Evolutionary conservation across 768 basidiomycete genomes (phyloP).

Genomic region (Neoboletus subvelutipes): DNA sequence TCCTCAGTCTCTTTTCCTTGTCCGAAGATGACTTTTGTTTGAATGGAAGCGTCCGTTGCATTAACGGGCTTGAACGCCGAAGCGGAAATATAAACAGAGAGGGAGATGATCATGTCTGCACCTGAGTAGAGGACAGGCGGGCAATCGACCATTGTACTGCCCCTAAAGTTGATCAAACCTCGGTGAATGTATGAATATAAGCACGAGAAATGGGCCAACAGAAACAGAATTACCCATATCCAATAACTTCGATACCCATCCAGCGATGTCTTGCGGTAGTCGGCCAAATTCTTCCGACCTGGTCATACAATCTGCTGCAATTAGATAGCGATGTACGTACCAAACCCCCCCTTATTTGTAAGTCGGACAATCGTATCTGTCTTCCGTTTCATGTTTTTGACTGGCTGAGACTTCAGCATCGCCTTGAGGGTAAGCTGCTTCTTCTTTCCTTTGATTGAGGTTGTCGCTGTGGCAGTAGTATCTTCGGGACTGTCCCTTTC

Average conservation of each 20-base stretch:
- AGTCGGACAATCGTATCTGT: constrained; percentile 65
- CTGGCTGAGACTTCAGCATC: constrained; percentile 61
- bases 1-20: constrained; percentile 79
- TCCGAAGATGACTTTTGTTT: constrained; percentile 49
- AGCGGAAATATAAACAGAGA: constrained; percentile 67
- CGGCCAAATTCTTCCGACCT: constrained; percentile 66
- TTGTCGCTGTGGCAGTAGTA: constrained; percentile 19
- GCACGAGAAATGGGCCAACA: not conserved
- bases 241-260: constrained; percentile 73
- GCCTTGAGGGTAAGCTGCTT: constrained; percentile 65
- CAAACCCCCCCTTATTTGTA: constrained; percentile 62
- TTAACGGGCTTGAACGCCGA: constrained; percentile 61
- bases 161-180: constrained; percentile 68
- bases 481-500: constrained; percentile 53
- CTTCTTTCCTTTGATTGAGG: constrained; percentile 40
- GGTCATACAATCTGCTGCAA: not conserved
- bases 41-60: constrained; percentile 31
- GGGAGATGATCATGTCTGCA: constrained; percentile 71
- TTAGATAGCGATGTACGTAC: constrained; percentile 37
- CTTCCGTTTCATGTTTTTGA: constrained; percentile 50
- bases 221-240: constrained; percentile 53
- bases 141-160: constrained; percentile 75
- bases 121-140: constrained; percentile 71
- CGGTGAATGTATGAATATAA: constrained; percentile 5
- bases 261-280: constrained; percentile 63